Conservation (phyloP, 2,329 filamentous ascomycete genomes). For the Paracamarosporium sp. region DNA sequence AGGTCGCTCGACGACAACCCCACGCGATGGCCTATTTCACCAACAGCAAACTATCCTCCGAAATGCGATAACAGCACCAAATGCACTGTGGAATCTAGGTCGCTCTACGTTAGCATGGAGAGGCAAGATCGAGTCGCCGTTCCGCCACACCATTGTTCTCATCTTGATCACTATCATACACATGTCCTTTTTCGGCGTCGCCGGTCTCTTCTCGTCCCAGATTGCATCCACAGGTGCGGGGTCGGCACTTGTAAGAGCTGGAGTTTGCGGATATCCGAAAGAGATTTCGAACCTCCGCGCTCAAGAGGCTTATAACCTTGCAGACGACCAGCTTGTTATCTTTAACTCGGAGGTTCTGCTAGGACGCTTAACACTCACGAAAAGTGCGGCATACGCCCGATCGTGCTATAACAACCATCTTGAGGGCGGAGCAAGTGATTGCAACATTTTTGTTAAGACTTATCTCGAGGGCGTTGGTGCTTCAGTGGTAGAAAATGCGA, state of each 20-base stretch:
- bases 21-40: constrained; percentile 27
- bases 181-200: constrained; percentile 22
- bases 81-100: constrained; percentile 21
- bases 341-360: constrained; percentile 23
- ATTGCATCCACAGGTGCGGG: constrained; percentile 16
- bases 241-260: constrained; percentile 16
- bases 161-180: constrained; percentile 16
- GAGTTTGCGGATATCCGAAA: constrained; percentile 19
- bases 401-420: constrained; percentile 22
- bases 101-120: constrained; percentile 20
- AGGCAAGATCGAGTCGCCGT: constrained; percentile 14
- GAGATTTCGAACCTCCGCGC: constrained; percentile 14
- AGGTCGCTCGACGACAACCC: constrained; percentile 16
- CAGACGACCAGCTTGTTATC: constrained; percentile 9
- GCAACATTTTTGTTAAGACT: constrained; percentile 20
- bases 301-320: constrained; percentile 6
- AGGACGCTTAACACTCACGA: constrained; percentile 21
- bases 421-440: constrained; percentile 10
- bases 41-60: constrained; percentile 31
- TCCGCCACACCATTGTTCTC: constrained; percentile 15
- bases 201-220: constrained; percentile 25
- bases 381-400: constrained; percentile 22
- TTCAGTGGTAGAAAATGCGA: constrained; percentile 13
- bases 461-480: constrained; percentile 17
- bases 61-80: constrained; percentile 25